Evolutionary conservation across 2,329 filamentous ascomycete species (phyloP), one percentile per base, ranked within the genome.

Genomic region (Fusarium sp.): DNA sequence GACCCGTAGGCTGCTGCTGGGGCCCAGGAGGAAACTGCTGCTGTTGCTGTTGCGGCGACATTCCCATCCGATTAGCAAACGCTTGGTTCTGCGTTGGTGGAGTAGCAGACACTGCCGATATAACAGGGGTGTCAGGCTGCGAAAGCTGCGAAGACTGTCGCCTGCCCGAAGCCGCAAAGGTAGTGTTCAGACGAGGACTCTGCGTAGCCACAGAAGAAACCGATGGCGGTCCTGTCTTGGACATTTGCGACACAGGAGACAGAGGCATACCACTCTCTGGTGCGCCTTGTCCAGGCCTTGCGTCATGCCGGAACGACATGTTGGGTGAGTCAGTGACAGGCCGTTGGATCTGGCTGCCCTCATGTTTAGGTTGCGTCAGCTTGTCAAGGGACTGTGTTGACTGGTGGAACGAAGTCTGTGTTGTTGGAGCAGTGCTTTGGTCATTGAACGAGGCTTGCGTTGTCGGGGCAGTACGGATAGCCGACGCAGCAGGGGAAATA

Each of bases 171-270:
- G 56, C 50, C 28, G 58, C 40, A 10, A 58, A 45, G 10, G 59
- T 56, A 19, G 62, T 73, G 21, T 63, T 50, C 10, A 71, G 53
- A n/a, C 57, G 73, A 65, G 73, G 71, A 36, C 71, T 74, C 38
- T 75, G 73, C n/a, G 71, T 62, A 39, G 60, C 67, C 19, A 72
- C 69, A n/a, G 73, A 74, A 21, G 71, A 69, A 13, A 74, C 62
- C 8, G 73, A 75, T 19, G 71, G 65, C 2, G 73, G 67, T 5
- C 67, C 66, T 13, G 67, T 69, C 38, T 61, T 74, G 19, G 73
- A 72, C 38, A 54, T n/a, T 19, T 71, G 70, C 17, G 73, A 75
- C 7, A 74, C 60, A 21, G 73, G 73, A 36, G 73, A 75, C 21
- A 65, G 57, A 8, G 73, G 71, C 39, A 73, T 57, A 19, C 64